Percentiles rank a stretch among this genome's conserved stretches.
phyloP scores from a whole-genome alignment of 2,329 filamentous ascomycete species.

The Kalmusia sp. region DNA sequence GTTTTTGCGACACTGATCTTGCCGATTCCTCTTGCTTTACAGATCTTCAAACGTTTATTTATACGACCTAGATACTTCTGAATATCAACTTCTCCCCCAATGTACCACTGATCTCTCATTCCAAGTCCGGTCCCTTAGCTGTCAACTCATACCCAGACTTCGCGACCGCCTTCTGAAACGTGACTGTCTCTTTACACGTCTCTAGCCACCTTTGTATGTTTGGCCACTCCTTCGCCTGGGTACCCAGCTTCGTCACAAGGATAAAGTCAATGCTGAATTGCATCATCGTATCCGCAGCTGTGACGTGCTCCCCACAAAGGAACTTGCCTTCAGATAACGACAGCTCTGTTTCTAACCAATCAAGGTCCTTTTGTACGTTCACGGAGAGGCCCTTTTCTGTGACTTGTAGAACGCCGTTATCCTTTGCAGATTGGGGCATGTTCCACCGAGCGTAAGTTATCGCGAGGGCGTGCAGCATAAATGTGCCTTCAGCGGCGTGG shows the following conservation, averaged over 20 bases:
- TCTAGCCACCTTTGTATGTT: not conserved
- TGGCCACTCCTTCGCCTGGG: constrained; percentile 34
- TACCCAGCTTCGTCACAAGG: constrained; percentile 46
- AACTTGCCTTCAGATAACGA: constrained; percentile 48
- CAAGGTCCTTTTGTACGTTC: constrained; percentile 55
- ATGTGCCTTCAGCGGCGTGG: constrained; percentile 57
- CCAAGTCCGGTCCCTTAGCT: not conserved
- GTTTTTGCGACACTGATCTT: too few species aligned
- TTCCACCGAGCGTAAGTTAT: constrained; percentile 55
- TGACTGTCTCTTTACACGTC: constrained; percentile 43
- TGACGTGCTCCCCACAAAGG: constrained; percentile 50
- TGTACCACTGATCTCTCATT: not conserved
- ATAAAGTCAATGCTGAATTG: constrained; percentile 52
- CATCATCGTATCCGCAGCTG: constrained; percentile 56
- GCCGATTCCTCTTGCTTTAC: too few species aligned
- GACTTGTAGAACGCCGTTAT: constrained; percentile 36
- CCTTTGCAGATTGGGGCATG: constrained; percentile 38
- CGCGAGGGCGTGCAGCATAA: constrained; percentile 53
- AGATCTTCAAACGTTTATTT: too few species aligned
- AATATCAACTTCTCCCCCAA: too few species aligned
- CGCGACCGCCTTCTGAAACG: constrained; percentile 49
- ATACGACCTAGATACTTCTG: too few species aligned
- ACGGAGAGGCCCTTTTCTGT: constrained; percentile 48
- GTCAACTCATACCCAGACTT: constrained; percentile 45
- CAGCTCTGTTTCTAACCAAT: constrained; percentile 54